Conservation (phyloP, 768 basidiomycete species). For the Trametes villosa region DNA sequence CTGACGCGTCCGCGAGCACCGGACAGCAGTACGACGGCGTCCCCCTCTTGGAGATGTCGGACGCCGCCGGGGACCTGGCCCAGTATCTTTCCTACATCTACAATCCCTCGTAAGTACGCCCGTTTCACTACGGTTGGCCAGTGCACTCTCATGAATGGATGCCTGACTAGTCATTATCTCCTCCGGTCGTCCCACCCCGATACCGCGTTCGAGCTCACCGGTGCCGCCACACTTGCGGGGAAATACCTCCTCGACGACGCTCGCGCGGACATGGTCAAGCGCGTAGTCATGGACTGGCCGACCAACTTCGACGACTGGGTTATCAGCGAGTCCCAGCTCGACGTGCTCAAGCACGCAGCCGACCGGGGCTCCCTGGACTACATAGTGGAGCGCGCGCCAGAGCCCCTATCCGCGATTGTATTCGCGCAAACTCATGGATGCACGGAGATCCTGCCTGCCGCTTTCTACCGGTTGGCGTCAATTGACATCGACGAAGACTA, state of each 20-base stretch:
- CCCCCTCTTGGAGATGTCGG: slow-evolving; percentile 14
- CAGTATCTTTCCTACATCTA: slow-evolving; percentile 17
- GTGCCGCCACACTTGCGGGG: slow-evolving; percentile 28
- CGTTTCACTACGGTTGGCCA: neutral
- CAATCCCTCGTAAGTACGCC: slow-evolving; percentile 13
- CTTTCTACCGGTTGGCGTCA: no score
- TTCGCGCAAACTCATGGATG: slow-evolving; percentile 18
- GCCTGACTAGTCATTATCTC: neutral
- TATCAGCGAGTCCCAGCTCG: neutral
- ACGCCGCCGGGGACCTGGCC: slow-evolving; percentile 19
- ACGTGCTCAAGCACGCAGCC: no score
- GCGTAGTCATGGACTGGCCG: slow-evolving; percentile 35
- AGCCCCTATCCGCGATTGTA: slow-evolving; percentile 14
- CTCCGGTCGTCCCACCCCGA: neutral
- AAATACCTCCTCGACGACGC: slow-evolving; percentile 34
- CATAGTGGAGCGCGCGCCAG: slow-evolving; percentile 12
- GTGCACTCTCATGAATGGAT: no score
- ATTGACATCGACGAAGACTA: no score
- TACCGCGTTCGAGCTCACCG: slow-evolving; percentile 9
- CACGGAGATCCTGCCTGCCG: slow-evolving; percentile 23
- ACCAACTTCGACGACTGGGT: slow-evolving; percentile 9
- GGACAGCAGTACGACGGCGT: slow-evolving; percentile 8
- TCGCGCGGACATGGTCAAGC: slow-evolving; percentile 26
- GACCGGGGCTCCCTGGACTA: no score
- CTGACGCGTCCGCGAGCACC: neutral